Evolutionary conservation across 345 rosid genomes (phyloP), one percentile per base, ranked within the genome.

Genomic region (Heritiera fomes): DNA sequence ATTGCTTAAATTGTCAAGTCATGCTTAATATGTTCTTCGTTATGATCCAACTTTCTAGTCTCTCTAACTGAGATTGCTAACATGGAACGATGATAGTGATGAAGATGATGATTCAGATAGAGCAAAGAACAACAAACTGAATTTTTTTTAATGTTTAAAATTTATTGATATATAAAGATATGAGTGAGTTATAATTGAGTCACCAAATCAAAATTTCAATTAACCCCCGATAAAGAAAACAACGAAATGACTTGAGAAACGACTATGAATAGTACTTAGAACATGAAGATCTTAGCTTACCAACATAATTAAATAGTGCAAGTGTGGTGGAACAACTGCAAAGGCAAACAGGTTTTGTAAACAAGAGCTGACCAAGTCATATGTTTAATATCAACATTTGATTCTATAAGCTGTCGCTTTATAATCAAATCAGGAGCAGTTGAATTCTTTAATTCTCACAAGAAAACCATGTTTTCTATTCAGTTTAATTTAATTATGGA

Each of bases 331-430:
- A 20, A 52, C 9, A 55, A 55, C 78, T 59, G 64, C 73, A 5
- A 53, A 15, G 5, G 20, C 61, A 53, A 80, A 71, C 59, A 49
- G 17, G 79, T 74, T 69, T 77, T 63, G 46, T 58, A 30, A 80
- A 83, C 75, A 78, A 64, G 49, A 69, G 82, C 68, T 80, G 81
- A 66, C 80, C 65, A 32, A 43, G 70, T 80, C 69, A 23, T 53
- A 15, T 46, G 81, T 80, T 23, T 23, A 23, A 23, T 23, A 23
- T 23, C 28, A 23, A 23, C 28, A 23, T 23, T 23, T 23, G 28
- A 23, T 23, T 23, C 28, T 0, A 23, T 23, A 23, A 23, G 28
- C 28, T 23, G 28, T 23, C 28, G 28, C 28, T 23, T 23, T 23
- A 34, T 34, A 34, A 34, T 34, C 38, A 34, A 62, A 78, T 77